Evolutionary conservation across 108 stramenopile species (phyloP).

Genomic region (Fragilaria crotonensis): DNA sequence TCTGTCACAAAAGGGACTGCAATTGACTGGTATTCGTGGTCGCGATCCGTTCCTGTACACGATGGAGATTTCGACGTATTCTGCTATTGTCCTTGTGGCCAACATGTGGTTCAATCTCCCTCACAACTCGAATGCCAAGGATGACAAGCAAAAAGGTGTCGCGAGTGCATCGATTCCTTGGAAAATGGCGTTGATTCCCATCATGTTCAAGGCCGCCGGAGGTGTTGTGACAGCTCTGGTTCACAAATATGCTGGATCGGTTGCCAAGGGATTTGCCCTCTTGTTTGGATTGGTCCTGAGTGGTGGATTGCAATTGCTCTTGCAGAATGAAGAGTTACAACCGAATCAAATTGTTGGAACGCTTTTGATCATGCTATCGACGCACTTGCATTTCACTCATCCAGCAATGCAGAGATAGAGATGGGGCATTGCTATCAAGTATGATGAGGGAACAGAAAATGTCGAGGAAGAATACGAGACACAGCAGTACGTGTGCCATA

Average conservation of each 20-base stretch:
- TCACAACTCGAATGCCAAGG: conserved; percentile 12
- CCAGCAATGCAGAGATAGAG: no score
- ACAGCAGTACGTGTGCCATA: no score
- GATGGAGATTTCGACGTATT: conserved; percentile 60
- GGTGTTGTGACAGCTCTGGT: conserved; percentile 78
- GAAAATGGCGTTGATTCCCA: conserved; percentile 33
- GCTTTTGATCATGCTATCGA: conserved; percentile 42
- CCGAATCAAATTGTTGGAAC: conserved; percentile 41
- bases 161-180: conserved; percentile 11
- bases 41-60: conserved; percentile 77
- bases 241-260: conserved; percentile 66
- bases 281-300: conserved; percentile 52
- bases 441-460: no score
- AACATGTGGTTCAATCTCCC: conserved; percentile 11
- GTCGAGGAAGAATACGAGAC: no score
- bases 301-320: conserved; percentile 37
- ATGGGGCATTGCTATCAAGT: no score
- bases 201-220: conserved; percentile 54
- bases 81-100: conserved; percentile 27
- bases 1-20: conserved; percentile 78
- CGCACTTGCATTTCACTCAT: conserved; percentile 42
- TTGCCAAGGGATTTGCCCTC: conserved; percentile 65
- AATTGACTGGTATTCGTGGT: conserved; percentile 39
- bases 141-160: neutral
- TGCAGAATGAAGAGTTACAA: conserved; percentile 39